These are phyloP conservation scores for Aulographum hederae DNA, from an alignment of 2,329 filamentous ascomycete species.

Conservation along the genomic window DNA sequence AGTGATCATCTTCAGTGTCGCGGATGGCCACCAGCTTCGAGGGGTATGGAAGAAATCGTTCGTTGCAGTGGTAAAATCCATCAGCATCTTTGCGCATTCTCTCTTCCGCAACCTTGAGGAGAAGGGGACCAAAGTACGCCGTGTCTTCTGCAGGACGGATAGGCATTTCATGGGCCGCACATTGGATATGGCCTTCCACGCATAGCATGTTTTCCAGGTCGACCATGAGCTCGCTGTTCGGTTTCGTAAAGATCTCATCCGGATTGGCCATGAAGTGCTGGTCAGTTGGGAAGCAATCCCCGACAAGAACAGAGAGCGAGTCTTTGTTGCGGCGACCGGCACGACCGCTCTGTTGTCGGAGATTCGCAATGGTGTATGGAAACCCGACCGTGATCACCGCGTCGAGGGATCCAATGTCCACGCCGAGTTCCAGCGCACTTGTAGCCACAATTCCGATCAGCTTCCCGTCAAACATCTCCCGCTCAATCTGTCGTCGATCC, in stretches of 20 bases:
- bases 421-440: conserved; percentile 77
- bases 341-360: conserved; percentile 85
- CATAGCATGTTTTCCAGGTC: conserved; percentile 86
- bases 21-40: conserved; percentile 73
- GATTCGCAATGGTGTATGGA: conserved; percentile 85
- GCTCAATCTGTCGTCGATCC: conserved; percentile 74
- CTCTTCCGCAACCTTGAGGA: conserved; percentile 53
- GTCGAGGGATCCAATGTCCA: conserved; percentile 88
- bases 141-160: conserved; percentile 61
- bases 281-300: conserved; percentile 77
- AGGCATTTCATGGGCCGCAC: conserved; percentile 88
- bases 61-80: conserved; percentile 81
- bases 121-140: conserved; percentile 59
- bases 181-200: conserved; percentile 85
- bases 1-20: conserved; percentile 80
- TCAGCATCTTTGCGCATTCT: conserved; percentile 54
- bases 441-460: conserved; percentile 87
- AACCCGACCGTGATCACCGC: conserved; percentile 90
- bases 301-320: conserved; percentile 75
- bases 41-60: conserved; percentile 70
- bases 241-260: conserved; percentile 79
- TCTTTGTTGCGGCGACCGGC: conserved; percentile 87
- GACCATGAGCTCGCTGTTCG: conserved; percentile 75
- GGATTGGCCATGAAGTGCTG: conserved; percentile 97
- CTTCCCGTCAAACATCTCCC: conserved; percentile 93